phyloP scores from a whole-genome alignment of 495 filamentous ascomycete species.

The Wilcoxina mikolae region DNA sequence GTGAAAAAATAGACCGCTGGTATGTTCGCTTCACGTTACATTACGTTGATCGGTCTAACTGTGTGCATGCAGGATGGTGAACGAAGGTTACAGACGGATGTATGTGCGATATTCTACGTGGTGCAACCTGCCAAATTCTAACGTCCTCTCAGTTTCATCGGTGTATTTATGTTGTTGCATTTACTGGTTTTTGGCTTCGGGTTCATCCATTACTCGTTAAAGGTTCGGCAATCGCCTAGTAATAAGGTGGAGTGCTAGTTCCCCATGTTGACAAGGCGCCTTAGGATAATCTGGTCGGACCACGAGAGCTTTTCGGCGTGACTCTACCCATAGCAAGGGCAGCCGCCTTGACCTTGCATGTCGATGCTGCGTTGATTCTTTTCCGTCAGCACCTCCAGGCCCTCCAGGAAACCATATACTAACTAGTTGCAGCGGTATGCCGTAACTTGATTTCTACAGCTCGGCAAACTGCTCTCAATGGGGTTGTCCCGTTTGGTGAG shows the following conservation, averaged over 20 bases:
- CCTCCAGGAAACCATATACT: not conserved
- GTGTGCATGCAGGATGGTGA: constrained; percentile 49
- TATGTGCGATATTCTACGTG: constrained; percentile 30
- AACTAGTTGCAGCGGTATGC: constrained; percentile 42
- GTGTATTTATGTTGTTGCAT: constrained; percentile 52
- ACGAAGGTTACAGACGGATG: constrained; percentile 62
- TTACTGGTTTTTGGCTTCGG: constrained; percentile 55
- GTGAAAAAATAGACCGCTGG: constrained; percentile 39
- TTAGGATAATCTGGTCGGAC: constrained; percentile 44
- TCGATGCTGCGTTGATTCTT: constrained; percentile 61
- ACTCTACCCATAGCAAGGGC: constrained; percentile 59
- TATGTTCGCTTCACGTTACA: constrained; percentile 15
- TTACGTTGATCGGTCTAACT: constrained; percentile 30
- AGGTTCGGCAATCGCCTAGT: constrained; percentile 28
- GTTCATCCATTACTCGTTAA: constrained; percentile 60
- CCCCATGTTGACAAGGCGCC: not conserved
- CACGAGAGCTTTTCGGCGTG: constrained; percentile 48
- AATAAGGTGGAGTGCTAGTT: not conserved
- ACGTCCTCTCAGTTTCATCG: constrained; percentile 43
- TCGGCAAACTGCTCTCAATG: constrained; percentile 58
- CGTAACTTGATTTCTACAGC: constrained; percentile 61
- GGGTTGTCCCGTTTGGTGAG: constrained; percentile 55
- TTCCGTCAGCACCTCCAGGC: constrained; percentile 34
- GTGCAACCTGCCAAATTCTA: constrained; percentile 14
- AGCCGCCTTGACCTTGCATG: constrained; percentile 54